phyloP scores from a whole-genome alignment of 306 rosid genomes.

The Ziziphus jujuba region DNA sequence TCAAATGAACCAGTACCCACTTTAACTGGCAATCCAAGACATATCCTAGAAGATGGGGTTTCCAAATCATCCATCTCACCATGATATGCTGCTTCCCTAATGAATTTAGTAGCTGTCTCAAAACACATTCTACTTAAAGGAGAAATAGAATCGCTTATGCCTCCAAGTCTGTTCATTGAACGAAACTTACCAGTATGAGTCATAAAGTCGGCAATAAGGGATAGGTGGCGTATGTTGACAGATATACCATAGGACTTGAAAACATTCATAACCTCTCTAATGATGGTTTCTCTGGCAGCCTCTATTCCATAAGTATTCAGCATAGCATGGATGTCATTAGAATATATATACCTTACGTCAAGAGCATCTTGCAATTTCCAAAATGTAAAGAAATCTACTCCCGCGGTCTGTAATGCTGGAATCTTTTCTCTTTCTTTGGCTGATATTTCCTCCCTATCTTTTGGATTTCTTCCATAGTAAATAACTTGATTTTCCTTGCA shows the following conservation, averaged over 20 bases:
- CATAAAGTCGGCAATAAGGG: constrained; percentile 86
- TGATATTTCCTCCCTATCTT: constrained; percentile 45
- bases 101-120: constrained; percentile 81
- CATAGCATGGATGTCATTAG: constrained; percentile 72
- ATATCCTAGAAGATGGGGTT: constrained; percentile 84
- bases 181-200: constrained; percentile 72
- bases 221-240: constrained; percentile 73
- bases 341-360: constrained; percentile 66
- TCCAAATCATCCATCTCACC: constrained; percentile 71
- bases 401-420: constrained; percentile 78
- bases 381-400: constrained; percentile 68
- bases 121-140: constrained; percentile 83
- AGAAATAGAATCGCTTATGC: constrained; percentile 67
- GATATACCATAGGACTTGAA: constrained; percentile 87
- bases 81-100: constrained; percentile 78
- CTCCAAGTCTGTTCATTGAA: constrained; percentile 62
- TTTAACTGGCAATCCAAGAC: constrained; percentile 88
- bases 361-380: constrained; percentile 70
- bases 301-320: constrained; percentile 76
- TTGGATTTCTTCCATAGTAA: constrained; percentile 56
- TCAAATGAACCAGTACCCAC: constrained; percentile 83
- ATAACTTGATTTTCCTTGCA: constrained; percentile 78
- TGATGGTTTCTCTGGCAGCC: constrained; percentile 84
- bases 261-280: constrained; percentile 73
- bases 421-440: constrained; percentile 51